Base-by-base conservation (phyloP, 164 flowering plant genomes). In the Platanus orientalis region DNA sequence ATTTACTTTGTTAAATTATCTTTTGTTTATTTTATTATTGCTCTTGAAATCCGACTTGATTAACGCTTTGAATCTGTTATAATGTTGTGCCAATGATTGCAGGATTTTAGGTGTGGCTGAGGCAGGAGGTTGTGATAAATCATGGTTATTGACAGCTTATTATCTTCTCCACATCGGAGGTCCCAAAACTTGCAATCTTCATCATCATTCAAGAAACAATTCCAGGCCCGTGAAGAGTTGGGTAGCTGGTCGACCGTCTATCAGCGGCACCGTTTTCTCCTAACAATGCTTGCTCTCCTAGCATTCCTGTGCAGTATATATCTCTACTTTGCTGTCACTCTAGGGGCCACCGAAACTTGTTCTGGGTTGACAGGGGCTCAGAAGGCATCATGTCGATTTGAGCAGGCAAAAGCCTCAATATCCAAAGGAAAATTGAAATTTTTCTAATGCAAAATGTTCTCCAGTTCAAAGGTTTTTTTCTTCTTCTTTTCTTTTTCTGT, bases 261-360 rank as follows among this genome's bases (percentile, higher is more conserved):
- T n/a, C 74, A 73, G 57, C 69, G 89, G 44, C 89, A 84, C 51
- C 81, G 83, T 7, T 84, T 78, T 70, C 76, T 84, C 30, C 74
- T 84, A 55, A 78, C 80, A 27, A 80, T 80, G 17, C 76, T 82
- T 40, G 69, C 52, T 34, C 80, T 84, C 49, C 66, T 84, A 63
- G 70, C 71, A 54, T 60, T 80, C 61, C 76, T 84, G 14, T 84
- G 89, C 76, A 75, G 78, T 3, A 39, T 84, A 23, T 84, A 84
- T 58, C 84, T 84, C 19, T 82, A 84, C 62, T 82, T 84, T 56
- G 89, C 89, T 6, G 64, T 84, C 68, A 84, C 86, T 27, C 61
- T 84, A 68, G 89, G 81, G 4, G 64, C 69, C 24, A 12, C 69
- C 6, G 69, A 44, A 2, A 51, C 76, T 13, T 84, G 89, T 24